Conservation (phyloP, 139 green algal species). For the Diplosphaera chodatii region DNA sequence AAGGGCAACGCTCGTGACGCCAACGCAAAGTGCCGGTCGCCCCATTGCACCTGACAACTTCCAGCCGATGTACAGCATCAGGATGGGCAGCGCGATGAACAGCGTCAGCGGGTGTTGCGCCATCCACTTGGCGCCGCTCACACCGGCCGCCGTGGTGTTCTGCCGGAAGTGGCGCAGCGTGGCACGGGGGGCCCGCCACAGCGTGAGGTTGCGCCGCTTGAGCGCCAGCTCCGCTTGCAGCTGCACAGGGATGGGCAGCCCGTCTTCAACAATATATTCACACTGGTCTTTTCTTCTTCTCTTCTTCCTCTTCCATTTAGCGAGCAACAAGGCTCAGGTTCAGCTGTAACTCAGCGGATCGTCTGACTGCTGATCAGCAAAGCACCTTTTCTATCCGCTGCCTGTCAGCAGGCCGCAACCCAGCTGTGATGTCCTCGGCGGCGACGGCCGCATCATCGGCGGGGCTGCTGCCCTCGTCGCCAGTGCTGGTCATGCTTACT, state of each 20-base stretch:
- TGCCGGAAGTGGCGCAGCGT: slow-evolving; percentile 51
- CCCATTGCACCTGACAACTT: slow-evolving; percentile 18
- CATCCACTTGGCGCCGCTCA: slow-evolving; percentile 38
- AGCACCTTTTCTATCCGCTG: neutral
- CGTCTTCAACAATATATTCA: no score
- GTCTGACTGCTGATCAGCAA: no score
- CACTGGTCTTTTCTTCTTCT: no score
- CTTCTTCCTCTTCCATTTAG: no score
- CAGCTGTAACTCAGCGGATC: no score
- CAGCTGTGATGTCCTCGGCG: neutral
- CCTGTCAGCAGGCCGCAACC: neutral
- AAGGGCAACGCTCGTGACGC: no score
- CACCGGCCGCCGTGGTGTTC: slow-evolving; percentile 16
- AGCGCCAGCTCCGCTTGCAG: slow-evolving; percentile 14
- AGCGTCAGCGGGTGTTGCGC: slow-evolving; percentile 57
- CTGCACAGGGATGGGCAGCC: slow-evolving; percentile 9
- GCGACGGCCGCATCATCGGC: neutral
- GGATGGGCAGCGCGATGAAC: slow-evolving; percentile 44
- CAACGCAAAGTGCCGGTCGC: no score
- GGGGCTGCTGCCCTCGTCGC: no score
- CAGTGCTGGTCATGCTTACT: no score
- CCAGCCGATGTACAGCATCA: slow-evolving; percentile 38
- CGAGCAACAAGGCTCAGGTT: no score
- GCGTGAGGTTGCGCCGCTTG: slow-evolving; percentile 33
- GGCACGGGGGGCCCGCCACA: slow-evolving; percentile 39